Evolutionary conservation across 2,329 filamentous ascomycete genomes (phyloP), one percentile per base, ranked within the genome.

Genomic region (Fusarium subtropicale): DNA sequence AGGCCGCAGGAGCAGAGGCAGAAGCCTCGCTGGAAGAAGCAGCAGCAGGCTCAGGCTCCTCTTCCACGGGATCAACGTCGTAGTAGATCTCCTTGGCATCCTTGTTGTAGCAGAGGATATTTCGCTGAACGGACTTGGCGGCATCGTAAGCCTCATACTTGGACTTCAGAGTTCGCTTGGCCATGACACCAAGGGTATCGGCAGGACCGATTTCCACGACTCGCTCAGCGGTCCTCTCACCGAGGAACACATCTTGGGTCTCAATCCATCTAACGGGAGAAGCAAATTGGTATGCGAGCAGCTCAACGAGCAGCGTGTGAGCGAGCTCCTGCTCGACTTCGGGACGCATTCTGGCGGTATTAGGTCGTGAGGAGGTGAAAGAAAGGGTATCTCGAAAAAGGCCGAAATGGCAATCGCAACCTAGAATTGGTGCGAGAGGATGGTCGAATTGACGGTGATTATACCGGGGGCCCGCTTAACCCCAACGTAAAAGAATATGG

Each of bases 61-160:
- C 96, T 76, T 97, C 93, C 31, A 97, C 85, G 0, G 96, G 96
- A 77, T 99, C 96, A 45, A 97, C 94, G 78, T 97, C 95, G 82
- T 99, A 99, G 86, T 99, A 99, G 71, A 99, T 99, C 81, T 99
- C 96, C 81, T 97, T 98, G 59, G 94, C 92, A 78, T 99, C 96
- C 82, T 99, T 99, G 86, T 97, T 98, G 86, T 98, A 99, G 86
- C 96, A 98, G 60, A 99, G 88, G 79, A 99, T 97, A 81, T 98
- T 95, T 79, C 96, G 90, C 83, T 97, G 94, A 44, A 98, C 91
- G 10, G 95, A 97, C 77, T 95, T 95, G 66, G 96, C 96, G 59
- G 96, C 96, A 82, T 99, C 96, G 82, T 97, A 97, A 69, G 95
- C 94, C 86, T 99, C 96, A 81, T 98, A 99, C 83, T 98, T 98